These are phyloP conservation scores for Bacidia rubella DNA, from an alignment of 495 filamentous ascomycete species.

Conservation along the genomic window DNA sequence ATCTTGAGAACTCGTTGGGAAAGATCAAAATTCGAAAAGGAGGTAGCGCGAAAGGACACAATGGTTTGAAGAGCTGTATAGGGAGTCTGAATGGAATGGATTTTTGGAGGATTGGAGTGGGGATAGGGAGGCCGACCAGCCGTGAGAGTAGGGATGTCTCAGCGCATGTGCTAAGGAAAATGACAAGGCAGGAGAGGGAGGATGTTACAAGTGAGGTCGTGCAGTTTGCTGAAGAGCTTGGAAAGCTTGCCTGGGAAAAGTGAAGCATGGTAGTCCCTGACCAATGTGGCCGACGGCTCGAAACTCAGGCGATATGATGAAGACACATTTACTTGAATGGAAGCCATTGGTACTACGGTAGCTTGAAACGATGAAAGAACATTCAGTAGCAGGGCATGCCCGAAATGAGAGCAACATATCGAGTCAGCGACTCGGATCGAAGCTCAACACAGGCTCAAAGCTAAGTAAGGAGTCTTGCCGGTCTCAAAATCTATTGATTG, in stretches of 20 bases:
- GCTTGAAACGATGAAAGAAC: too few relatives aligned
- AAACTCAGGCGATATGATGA: too few relatives aligned
- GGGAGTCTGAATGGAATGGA: constrained; percentile 25
- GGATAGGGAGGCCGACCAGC: constrained; percentile 55
- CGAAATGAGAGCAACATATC: too few relatives aligned
- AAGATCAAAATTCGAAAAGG: constrained; percentile 46
- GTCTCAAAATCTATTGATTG: not conserved
- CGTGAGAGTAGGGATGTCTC: constrained; percentile 44
- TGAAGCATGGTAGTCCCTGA: not conserved
- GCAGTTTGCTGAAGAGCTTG: constrained; percentile 37
- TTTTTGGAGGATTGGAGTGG: constrained; percentile 44
- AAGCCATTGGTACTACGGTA: too few relatives aligned
- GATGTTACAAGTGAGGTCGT: constrained; percentile 37
- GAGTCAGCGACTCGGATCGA: not conserved
- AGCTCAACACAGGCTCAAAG: not conserved
- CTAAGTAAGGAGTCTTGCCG: not conserved
- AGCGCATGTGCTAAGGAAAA: constrained; percentile 54
- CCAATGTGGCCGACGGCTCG: too few relatives aligned
- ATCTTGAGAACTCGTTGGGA: constrained; percentile 58
- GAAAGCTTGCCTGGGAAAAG: constrained; percentile 1
- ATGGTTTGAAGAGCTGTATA: constrained; percentile 59
- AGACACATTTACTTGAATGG: too few relatives aligned
- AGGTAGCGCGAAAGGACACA: constrained; percentile 55
- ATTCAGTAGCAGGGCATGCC: too few relatives aligned
- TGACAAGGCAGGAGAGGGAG: constrained; percentile 36